phyloP scores from a whole-genome alignment of 805 yeast genomes.

The Candida anglica region DNA sequence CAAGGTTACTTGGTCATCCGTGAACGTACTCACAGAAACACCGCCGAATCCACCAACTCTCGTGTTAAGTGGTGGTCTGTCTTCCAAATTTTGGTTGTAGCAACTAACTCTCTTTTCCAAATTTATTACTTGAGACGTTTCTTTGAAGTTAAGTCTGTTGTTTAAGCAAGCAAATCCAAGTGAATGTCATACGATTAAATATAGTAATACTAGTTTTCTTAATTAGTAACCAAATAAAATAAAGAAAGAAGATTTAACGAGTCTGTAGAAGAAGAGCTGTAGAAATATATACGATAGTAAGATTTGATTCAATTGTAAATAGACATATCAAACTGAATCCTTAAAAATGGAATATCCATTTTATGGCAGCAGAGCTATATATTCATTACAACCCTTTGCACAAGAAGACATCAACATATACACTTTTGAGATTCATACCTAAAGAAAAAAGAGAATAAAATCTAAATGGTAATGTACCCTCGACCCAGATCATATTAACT shows the following conservation, averaged over 20 bases:
- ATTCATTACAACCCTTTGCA: not conserved
- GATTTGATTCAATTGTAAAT: too few species aligned
- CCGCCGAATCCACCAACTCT: constrained; percentile 95
- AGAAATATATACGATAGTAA: too few species aligned
- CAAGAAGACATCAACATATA: too few species aligned
- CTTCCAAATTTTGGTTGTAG: constrained; percentile 84
- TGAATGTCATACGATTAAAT: not conserved
- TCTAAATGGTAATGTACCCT: too few species aligned
- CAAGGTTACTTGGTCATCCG: constrained; percentile 90
- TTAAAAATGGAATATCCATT: not conserved
- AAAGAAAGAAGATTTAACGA: too few species aligned
- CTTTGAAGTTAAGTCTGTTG: constrained; percentile 90
- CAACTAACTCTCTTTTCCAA: constrained; percentile 85
- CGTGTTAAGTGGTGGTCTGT: constrained; percentile 98
- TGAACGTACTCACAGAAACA: constrained; percentile 96
- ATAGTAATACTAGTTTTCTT: too few species aligned
- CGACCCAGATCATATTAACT: too few species aligned
- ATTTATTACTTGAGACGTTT: constrained; percentile 90
- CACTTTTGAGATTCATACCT: too few species aligned
- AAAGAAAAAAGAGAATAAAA: too few species aligned
- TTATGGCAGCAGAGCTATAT: not conserved
- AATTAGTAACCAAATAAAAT: too few species aligned
- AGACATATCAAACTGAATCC: too few species aligned
- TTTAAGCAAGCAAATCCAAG: constrained; percentile 36
- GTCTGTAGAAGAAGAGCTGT: too few species aligned